Conservation (phyloP, 1,284 basidiomycete genomes). For the Ceraceosorus guamensis region DNA sequence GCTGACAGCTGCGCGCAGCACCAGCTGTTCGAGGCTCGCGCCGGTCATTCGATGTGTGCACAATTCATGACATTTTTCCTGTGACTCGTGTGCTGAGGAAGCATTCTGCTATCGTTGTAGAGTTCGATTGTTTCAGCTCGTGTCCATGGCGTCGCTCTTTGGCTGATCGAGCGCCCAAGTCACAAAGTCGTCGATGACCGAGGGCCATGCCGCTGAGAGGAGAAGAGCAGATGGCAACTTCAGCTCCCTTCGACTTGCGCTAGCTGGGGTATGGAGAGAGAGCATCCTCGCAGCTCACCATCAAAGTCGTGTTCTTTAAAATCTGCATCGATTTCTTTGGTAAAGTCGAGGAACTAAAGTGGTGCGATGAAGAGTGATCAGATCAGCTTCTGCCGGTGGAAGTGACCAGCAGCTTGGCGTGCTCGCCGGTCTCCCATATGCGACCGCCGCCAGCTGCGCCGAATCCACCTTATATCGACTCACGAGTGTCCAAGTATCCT, state of each 20-base stretch:
- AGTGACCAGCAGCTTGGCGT: no score
- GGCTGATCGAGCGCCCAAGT: constrained; percentile 31
- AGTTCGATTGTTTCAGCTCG: constrained; percentile 7
- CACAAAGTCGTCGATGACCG: constrained; percentile 78
- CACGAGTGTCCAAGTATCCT: constrained; percentile 82
- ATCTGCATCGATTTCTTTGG: constrained; percentile 69
- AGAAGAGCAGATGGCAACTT: neutral
- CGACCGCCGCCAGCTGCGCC: constrained; percentile 8
- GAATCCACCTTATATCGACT: neutral
- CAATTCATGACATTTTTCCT: no score
- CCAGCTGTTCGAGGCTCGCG: no score
- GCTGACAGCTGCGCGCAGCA: no score
- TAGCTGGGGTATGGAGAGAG: neutral
- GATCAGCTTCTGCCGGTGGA: no score
- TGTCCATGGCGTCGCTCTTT: constrained; percentile 28
- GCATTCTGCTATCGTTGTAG: no score
- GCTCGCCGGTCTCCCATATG: no score
- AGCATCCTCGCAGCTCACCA: constrained; percentile 55
- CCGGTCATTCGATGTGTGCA: no score
- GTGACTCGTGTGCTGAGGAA: no score
- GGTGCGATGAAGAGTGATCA: neutral
- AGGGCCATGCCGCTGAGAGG: constrained; percentile 73
- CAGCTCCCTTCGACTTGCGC: neutral
- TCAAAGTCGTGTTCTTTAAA: constrained; percentile 78
- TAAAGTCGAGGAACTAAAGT: constrained; percentile 63